Evolutionary conservation across 108 stramenopile species (phyloP).

Genomic region (Parietichytrium sp.): DNA sequence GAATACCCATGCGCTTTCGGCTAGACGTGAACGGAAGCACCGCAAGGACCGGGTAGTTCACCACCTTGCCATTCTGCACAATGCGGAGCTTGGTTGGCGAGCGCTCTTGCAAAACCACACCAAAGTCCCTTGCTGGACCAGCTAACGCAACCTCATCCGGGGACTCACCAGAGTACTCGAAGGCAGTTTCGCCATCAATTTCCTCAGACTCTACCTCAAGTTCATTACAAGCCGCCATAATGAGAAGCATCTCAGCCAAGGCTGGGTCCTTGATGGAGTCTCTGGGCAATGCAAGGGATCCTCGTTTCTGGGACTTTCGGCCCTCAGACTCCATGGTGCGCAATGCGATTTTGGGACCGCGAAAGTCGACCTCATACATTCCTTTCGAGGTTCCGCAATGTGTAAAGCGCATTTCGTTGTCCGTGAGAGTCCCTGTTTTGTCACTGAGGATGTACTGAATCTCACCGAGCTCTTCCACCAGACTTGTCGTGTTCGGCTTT

Average conservation of each 20-base stretch:
- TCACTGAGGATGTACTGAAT: conserved; percentile 63
- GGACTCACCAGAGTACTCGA: conserved; percentile 54
- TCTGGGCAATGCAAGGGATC: too few relatives aligned
- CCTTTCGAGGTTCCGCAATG: conserved; percentile 82
- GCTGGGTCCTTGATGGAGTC: too few relatives aligned
- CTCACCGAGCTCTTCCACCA: conserved; percentile 61
- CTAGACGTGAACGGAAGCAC: conserved; percentile 1
- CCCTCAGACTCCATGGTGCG: background rate
- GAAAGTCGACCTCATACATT: conserved; percentile 48
- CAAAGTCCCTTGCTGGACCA: background rate
- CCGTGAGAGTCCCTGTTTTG: conserved; percentile 93
- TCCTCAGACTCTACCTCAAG: conserved; percentile 39
- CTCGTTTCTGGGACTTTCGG: background rate
- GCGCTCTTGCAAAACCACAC: background rate
- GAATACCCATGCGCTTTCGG: conserved; percentile 62
- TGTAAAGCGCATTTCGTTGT: conserved; percentile 95
- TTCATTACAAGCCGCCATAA: conserved; percentile 72
- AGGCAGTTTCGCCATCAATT: background rate
- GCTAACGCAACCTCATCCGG: conserved; percentile 41
- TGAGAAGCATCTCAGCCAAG: background rate
- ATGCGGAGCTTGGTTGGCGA: background rate
- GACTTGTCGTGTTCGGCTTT: conserved; percentile 51
- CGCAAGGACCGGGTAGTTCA: background rate
- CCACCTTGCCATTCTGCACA: background rate
- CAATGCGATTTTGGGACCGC: background rate